phyloP scores from a whole-genome alignment of 192 early-diverging fungal genomes.

The Coemansia asiatica region DNA sequence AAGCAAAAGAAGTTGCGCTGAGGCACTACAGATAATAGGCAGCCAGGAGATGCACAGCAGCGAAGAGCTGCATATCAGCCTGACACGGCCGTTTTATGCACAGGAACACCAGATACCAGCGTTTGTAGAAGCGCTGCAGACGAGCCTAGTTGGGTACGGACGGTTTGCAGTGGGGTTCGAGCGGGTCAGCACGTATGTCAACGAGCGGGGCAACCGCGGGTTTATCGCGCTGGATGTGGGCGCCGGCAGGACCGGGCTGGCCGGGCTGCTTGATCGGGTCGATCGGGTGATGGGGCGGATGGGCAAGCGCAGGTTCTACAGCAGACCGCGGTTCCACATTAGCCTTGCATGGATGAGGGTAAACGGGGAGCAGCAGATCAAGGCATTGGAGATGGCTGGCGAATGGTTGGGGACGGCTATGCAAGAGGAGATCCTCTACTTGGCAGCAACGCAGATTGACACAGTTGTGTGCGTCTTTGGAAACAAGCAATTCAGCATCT shows the following conservation, averaged over 20 bases:
- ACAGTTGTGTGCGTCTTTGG: conserved; percentile 39
- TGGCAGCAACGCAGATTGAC: conserved; percentile 44
- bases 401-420: conserved; percentile 28
- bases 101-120: conserved; percentile 46
- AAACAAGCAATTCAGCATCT: conserved; percentile 26
- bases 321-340: conserved; percentile 41
- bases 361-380: conserved; percentile 9
- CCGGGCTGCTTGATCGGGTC: conserved; percentile 23
- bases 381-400: conserved; percentile 6
- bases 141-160: background rate
- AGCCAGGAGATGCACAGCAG: conserved; percentile 5
- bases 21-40: background rate
- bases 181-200: conserved; percentile 20
- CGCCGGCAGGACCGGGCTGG: conserved; percentile 20
- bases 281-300: conserved; percentile 40
- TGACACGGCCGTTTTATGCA: conserved; percentile 47
- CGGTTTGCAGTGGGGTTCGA: conserved; percentile 35
- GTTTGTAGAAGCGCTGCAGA: conserved; percentile 32
- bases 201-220: conserved; percentile 30
- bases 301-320: conserved; percentile 38
- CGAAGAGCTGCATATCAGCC: conserved; percentile 37
- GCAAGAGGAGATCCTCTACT: conserved; percentile 36
- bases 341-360: conserved; percentile 35
- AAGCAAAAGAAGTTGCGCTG: background rate
- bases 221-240: conserved; percentile 45